A percentile compares a stretch with the other conserved stretches of the same genome.
phyloP scores from a whole-genome alignment of 805 yeast genomes.

The Candida tibetensis region DNA sequence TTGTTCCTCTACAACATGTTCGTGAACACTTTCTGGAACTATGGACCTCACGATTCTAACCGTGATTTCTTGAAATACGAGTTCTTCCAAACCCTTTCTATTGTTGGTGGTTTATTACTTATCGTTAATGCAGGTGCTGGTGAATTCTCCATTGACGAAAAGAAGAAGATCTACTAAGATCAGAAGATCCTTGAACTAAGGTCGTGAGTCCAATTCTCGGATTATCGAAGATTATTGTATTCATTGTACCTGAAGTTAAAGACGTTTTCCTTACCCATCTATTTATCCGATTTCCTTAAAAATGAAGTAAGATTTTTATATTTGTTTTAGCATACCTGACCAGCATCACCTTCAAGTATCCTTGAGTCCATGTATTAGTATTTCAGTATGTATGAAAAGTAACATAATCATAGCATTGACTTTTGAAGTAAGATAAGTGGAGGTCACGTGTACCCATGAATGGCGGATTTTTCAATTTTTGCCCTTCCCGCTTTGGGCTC shows the following conservation, averaged over 20 bases:
- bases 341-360: background rate
- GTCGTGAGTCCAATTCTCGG: no score
- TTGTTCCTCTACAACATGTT: constrained; percentile 73
- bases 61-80: constrained; percentile 91
- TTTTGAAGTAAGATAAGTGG: no score
- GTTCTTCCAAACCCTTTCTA: constrained; percentile 89
- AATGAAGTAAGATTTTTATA: no score
- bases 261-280: no score
- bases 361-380: background rate
- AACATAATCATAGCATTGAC: background rate
- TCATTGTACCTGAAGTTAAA: no score
- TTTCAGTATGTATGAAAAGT: background rate
- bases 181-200: no score
- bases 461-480: no score
- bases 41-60: constrained; percentile 64
- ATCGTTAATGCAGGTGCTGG: constrained; percentile 98
- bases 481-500: no score
- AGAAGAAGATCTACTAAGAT: constrained; percentile 84
- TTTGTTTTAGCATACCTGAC: background rate
- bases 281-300: no score
- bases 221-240: no score
- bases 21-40: constrained; percentile 87
- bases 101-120: constrained; percentile 88
- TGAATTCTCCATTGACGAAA: constrained; percentile 86
- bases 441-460: no score